Evolutionary conservation across 2,329 filamentous ascomycete genomes (phyloP).

Genomic region (Penicillium sp.): DNA sequence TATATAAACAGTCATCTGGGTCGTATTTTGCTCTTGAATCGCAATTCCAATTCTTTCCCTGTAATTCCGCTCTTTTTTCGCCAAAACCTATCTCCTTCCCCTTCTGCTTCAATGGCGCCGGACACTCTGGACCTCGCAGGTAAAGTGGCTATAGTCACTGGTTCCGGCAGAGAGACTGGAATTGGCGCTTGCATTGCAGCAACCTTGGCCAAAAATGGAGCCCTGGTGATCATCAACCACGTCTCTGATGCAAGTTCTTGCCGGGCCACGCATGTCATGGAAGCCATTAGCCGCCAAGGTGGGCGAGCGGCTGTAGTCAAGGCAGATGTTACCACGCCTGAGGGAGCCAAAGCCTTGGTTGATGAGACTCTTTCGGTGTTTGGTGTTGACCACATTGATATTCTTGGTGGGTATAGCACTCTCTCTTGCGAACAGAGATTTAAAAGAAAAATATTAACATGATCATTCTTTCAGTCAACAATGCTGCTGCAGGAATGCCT

Average conservation of each 20-base stretch:
- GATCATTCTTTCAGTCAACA: constrained; percentile 17
- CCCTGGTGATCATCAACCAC: constrained; percentile 26
- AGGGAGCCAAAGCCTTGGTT: constrained; percentile 15
- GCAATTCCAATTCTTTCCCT: no score
- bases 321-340: constrained; percentile 17
- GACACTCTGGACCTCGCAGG: constrained; percentile 21
- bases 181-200: constrained; percentile 36
- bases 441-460: not conserved
- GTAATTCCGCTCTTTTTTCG: no score
- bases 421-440: not conserved
- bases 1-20: no score
- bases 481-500: constrained; percentile 13
- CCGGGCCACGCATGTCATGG: constrained; percentile 16
- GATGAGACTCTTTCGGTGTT: constrained; percentile 4
- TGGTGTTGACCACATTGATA: constrained; percentile 17
- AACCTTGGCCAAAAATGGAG: constrained; percentile 29
- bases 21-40: no score
- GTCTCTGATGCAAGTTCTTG: constrained; percentile 21
- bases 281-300: constrained; percentile 9
- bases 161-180: constrained; percentile 36
- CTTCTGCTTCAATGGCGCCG: no score
- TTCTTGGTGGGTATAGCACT: constrained; percentile 14
- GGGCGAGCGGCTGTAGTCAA: constrained; percentile 16
- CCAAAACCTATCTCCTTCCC: no score
- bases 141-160: constrained; percentile 39